A percentile compares a stretch with the other conserved stretches of the same genome.
phyloP scores from a whole-genome alignment of 106 monocot species.

The Acorus calamus region DNA sequence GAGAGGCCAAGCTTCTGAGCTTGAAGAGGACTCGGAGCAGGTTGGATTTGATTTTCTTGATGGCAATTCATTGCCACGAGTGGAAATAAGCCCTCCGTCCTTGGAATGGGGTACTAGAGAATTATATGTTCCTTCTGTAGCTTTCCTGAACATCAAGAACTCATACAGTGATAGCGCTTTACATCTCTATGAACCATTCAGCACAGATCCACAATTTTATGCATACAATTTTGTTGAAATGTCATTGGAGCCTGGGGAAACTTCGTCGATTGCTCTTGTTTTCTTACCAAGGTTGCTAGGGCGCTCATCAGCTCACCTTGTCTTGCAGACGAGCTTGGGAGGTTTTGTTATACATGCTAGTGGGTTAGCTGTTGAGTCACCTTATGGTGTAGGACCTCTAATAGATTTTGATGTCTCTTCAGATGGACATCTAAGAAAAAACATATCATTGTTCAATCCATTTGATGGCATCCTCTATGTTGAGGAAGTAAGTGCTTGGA shows the following conservation, averaged over 20 bases:
- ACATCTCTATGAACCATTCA: slow-evolving; percentile 47
- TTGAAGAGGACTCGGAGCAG: slow-evolving; percentile 10
- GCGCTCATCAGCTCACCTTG: slow-evolving; percentile 60
- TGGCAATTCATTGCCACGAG: slow-evolving; percentile 18
- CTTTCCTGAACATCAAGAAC: slow-evolving; percentile 31
- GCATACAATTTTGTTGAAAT: slow-evolving; percentile 25
- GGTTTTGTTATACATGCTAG: slow-evolving; percentile 69
- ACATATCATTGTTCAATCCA: slow-evolving; percentile 60
- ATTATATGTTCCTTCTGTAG: slow-evolving; percentile 43
- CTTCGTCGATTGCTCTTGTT: slow-evolving; percentile 39
- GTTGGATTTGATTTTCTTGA: slow-evolving; percentile 2
- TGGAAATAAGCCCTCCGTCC: slow-evolving; percentile 45
- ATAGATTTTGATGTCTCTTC: slow-evolving; percentile 25
- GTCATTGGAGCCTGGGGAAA: slow-evolving; percentile 45
- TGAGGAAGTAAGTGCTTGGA: slow-evolving; percentile 45
- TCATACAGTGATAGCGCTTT: slow-evolving; percentile 34
- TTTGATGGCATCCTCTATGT: slow-evolving; percentile 46
- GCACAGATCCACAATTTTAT: slow-evolving; percentile 58
- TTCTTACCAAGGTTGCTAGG: slow-evolving; percentile 68
- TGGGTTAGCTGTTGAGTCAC: slow-evolving; percentile 39
- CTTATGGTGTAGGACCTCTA: slow-evolving; percentile 42
- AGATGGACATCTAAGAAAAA: slow-evolving; percentile 23
- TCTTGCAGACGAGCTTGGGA: slow-evolving; percentile 76
- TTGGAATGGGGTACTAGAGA: slow-evolving; percentile 53
- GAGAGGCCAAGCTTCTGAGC: background rate